Base-by-base conservation (phyloP, 2,329 filamentous ascomycete species). In the Mycosphaerella sp. region DNA sequence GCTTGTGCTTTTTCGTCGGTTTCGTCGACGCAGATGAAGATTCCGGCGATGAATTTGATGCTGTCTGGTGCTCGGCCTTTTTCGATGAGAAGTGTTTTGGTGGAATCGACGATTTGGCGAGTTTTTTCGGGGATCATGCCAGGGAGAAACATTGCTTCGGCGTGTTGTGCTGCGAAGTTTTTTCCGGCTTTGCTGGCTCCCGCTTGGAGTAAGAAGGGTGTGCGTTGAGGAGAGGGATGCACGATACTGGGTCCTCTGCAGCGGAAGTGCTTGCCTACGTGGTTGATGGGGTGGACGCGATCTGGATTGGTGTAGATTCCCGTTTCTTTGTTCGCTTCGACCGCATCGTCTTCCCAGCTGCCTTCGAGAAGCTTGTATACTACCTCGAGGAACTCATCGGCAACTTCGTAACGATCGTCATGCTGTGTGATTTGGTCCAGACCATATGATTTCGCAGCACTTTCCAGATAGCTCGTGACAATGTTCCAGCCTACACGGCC, bases 251-350 rank as follows among this genome's bases (percentile, higher is more conserved):
- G 67, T 13, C 71, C 68, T 50, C 68, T 68, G 3, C 76, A 67
- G 37, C 66, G 66, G 59, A 76, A 77, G 48, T 74, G 73, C 42
- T 64, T 65, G 16, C 62, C 62, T 14, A 44, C 52, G 40, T 65
- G 61, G 41, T 64, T 54, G 53, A 63, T 86, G 52, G 77, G 68
- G 8, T 83, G 75, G 2, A 87, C 79, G 2, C 78, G 73, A 8
- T 71, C 68, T 3, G 77, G 75, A 16, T 77, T 70, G 0, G 76
- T 76, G 63, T 85, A 86, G 42, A 84, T 67, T 0, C 80, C 80
- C 7, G 71, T 75, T 52, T 78, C 68, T 14, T 77, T 75, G 61
- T 85, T 77, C 0, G 78, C 73, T 14, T 79, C 72, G 0, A 64
- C 60, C 6, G 63, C 61, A 41, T 54, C 53, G 36, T 63, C 61